Evolutionary conservation across 306 rosid genomes (phyloP).

Genomic region (Delonix regia): DNA sequence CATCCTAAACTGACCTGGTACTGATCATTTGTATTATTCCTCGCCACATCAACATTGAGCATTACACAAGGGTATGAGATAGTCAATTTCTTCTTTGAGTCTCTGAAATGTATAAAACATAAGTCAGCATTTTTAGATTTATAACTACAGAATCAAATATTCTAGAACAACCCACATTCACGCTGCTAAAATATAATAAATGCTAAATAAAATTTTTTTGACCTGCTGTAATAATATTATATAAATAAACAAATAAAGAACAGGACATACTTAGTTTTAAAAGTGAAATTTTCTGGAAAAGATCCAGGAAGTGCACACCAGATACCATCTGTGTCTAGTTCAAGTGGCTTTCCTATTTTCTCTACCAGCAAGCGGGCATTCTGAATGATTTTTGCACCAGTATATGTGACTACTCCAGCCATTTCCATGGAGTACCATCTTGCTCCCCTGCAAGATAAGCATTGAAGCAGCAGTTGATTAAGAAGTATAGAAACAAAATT

Average conservation of each 20-base stretch:
- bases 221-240: neutral
- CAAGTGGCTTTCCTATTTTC: conserved; percentile 97
- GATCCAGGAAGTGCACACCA: conserved; percentile 99
- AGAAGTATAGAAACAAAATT: conserved; percentile 32
- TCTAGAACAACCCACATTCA: neutral
- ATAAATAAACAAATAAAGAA: conserved; percentile 29
- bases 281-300: conserved; percentile 93
- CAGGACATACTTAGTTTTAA: conserved; percentile 77
- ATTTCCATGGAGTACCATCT: conserved; percentile 99
- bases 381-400: conserved; percentile 99
- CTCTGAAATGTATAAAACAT: conserved; percentile 58
- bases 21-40: conserved; percentile 96
- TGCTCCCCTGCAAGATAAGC: conserved; percentile 75
- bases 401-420: conserved; percentile 99
- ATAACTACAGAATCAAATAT: conserved; percentile 22
- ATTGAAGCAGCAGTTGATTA: conserved; percentile 35
- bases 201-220: conserved; percentile 13
- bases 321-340: conserved; percentile 97
- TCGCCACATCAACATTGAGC: conserved; percentile 98
- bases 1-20: conserved; percentile 78
- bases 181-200: conserved; percentile 22
- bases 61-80: conserved; percentile 99
- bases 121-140: conserved; percentile 43
- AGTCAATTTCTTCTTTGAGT: conserved; percentile 80
- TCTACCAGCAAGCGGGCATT: conserved; percentile 93